These are phyloP conservation scores for Ensete glaucum DNA, from an alignment of 176 grass and related monocot species.

Conservation along the genomic window DNA sequence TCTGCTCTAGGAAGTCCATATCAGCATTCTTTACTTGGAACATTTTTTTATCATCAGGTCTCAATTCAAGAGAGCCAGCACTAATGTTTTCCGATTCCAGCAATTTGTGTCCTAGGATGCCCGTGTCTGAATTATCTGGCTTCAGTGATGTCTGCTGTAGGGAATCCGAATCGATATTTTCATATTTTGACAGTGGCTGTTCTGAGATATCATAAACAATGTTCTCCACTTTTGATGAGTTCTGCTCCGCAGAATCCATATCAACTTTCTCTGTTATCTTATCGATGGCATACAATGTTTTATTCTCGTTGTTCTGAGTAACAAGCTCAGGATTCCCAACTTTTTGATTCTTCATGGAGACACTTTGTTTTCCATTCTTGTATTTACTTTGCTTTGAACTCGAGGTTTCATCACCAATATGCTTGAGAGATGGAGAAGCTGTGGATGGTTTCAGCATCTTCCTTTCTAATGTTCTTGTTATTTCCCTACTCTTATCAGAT, in stretches of 20 bases:
- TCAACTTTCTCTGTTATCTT: no score
- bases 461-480: slow-evolving; percentile 14
- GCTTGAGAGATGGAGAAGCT: slow-evolving; percentile 14
- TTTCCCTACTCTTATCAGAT: slow-evolving; percentile 12
- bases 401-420: slow-evolving; percentile 10
- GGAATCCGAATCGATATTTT: neutral
- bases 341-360: neutral
- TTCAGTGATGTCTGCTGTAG: neutral
- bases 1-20: neutral
- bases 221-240: neutral
- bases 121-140: neutral
- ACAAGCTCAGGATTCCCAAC: slow-evolving; percentile 2
- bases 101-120: neutral
- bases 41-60: slow-evolving; percentile 8
- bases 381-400: slow-evolving; percentile 1
- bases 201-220: neutral
- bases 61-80: slow-evolving; percentile 11
- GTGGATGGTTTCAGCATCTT: slow-evolving; percentile 12
- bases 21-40: neutral
- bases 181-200: neutral
- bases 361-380: neutral
- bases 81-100: neutral
- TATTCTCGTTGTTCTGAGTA: slow-evolving; percentile 4
- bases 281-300: slow-evolving; percentile 23
- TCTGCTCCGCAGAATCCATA: neutral